Conservation (phyloP, 106 monocot species). For the Dendrobium officinale region DNA sequence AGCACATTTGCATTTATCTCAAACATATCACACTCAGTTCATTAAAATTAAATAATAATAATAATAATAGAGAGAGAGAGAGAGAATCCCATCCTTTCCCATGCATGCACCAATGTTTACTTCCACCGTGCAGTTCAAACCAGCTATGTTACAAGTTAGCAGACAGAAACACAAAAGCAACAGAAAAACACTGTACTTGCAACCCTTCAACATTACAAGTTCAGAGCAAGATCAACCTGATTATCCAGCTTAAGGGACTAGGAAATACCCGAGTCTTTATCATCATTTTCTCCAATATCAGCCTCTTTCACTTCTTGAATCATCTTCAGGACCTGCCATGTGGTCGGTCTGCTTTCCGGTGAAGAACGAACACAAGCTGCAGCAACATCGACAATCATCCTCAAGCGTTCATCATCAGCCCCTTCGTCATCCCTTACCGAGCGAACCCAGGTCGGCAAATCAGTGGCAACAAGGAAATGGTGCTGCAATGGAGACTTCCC, state of each 20-base stretch:
- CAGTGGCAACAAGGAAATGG: constrained; percentile 22
- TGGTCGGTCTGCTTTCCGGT: constrained; percentile 73
- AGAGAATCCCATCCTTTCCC: neutral
- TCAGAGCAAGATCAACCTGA: neutral
- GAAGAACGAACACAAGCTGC: constrained; percentile 45
- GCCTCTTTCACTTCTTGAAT: constrained; percentile 73
- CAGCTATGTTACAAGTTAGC: neutral
- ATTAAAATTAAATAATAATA: too few species aligned
- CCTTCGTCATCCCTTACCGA: constrained; percentile 64
- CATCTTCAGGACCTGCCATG: constrained; percentile 94
- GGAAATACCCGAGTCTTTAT: constrained; percentile 7
- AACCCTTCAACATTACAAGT: neutral
- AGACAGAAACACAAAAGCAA: neutral
- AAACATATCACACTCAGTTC: too few species aligned
- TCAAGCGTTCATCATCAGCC: constrained; percentile 49
- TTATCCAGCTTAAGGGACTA: neutral
- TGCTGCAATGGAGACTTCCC: constrained; percentile 61
- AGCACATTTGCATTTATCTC: too few species aligned
- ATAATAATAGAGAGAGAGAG: too few species aligned
- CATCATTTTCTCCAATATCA: constrained; percentile 23
- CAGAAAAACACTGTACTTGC: neutral
- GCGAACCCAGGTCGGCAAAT: constrained; percentile 56
- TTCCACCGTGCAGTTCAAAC: neutral
- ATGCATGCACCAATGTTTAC: neutral
- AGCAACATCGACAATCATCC: constrained; percentile 66